Evolutionary conservation across 805 yeast genomes (phyloP), one percentile per base, ranked within the genome.

Genomic region (Isabelozyma gotoi): DNA sequence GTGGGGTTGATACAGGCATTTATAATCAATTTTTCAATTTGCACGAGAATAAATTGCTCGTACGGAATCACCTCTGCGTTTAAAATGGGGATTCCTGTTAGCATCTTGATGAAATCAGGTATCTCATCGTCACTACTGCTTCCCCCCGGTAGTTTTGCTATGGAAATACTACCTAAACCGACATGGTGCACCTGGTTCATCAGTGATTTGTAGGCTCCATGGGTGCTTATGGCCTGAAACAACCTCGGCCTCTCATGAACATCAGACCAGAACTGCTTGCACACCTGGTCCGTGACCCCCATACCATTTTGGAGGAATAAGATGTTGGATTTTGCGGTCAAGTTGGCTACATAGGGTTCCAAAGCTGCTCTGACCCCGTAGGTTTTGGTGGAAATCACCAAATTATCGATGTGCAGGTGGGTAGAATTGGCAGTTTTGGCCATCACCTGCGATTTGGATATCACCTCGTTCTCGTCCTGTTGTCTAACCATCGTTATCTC

Each of bases 1-100:
- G 85, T 67, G 0, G 97, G 86, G 56, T 94, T 92, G 50, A 92
- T 82, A 56, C 94, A 87, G 1, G 88, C 77, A 57, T 94, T 94
- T 16, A 86, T 82, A 36, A 85, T 71, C 44, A 92, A 76, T 61
- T 92, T 94, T 52, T 82, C 84, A 51, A 83, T 68, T 63, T 88
- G 96, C 15, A 59, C 58, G 2, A 81, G 77, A 20, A 80, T 52
- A 29, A 82, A 60, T 18, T 73, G 73, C 37, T 74, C 68, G 38
- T 80, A 73, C 36, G 63, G 44, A 32, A 64, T 46, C 50, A 54
- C 56, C 34, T 52, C 40, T 37, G 67, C 60, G 38, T 64, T 59
- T 35, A 71, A 51, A 7, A 47, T 42, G 24, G 41, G 49, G 0
- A 68, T 44, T 21, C 57, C 49, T 6, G 58, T 31, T 4, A 73